Percentiles rank a stretch among this genome's conserved stretches.
These are phyloP conservation scores for Phytopythium oedochilum DNA, from an alignment of 352 stramenopile species.

Conservation along the genomic window DNA sequence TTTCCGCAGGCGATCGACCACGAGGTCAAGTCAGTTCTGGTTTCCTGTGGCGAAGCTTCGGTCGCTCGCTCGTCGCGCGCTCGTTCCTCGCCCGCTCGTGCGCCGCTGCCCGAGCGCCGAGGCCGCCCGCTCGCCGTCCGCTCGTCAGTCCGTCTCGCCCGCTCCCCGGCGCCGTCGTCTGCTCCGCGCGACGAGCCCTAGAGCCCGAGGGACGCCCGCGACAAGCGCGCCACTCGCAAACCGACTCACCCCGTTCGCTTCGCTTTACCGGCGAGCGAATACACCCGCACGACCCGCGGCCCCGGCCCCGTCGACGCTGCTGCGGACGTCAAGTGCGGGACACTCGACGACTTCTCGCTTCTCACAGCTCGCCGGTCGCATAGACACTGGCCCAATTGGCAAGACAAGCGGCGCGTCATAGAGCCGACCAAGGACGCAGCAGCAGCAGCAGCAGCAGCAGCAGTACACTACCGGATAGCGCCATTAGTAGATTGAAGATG, in stretches of 20 bases:
- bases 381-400: neutral
- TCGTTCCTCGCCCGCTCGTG: neutral
- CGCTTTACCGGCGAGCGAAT: neutral
- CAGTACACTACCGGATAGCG: no score
- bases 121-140: neutral
- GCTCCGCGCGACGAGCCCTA: neutral
- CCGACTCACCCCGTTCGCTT: slow-evolving; percentile 2
- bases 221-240: slow-evolving; percentile 3
- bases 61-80: neutral
- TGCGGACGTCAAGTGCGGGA: no score
- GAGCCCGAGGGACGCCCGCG: neutral
- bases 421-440: neutral
- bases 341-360: no score
- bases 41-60: neutral
- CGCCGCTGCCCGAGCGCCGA: neutral
- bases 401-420: neutral
- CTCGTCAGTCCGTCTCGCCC: neutral
- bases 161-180: neutral
- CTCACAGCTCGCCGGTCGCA: neutral
- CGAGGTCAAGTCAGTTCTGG: slow-evolving; percentile 6
- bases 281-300: no score
- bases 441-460: neutral
- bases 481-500: slow-evolving; percentile 24
- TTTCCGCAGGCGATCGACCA: neutral
- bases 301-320: neutral